Evolutionary conservation across 2,329 filamentous ascomycete species (phyloP).

Genomic region (Ophiosphaerella narmari): DNA sequence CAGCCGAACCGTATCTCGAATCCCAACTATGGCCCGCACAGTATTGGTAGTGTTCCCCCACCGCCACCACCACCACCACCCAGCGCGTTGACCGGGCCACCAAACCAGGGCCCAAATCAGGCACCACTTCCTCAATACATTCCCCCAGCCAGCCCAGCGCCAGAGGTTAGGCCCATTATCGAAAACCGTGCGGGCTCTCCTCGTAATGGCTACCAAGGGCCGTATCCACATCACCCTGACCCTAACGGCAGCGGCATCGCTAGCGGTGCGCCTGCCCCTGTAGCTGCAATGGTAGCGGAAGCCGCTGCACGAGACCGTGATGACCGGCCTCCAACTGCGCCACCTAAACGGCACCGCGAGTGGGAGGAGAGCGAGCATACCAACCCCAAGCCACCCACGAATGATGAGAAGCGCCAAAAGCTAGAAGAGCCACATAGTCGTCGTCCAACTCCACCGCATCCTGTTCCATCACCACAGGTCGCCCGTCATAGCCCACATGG

Average conservation of each 20-base stretch:
- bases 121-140: slow-evolving; percentile 69
- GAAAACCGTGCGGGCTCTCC: slow-evolving; percentile 92
- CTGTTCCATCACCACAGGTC: slow-evolving; percentile 57
- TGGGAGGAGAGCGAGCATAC: slow-evolving; percentile 81
- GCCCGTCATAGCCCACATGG: slow-evolving; percentile 78
- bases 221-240: slow-evolving; percentile 77
- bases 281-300: slow-evolving; percentile 69
- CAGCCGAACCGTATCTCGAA: slow-evolving; percentile 55
- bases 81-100: slow-evolving; percentile 54
- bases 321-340: slow-evolving; percentile 73
- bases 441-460: slow-evolving; percentile 58
- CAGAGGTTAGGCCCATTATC: slow-evolving; percentile 79
- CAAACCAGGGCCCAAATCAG: slow-evolving; percentile 53
- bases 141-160: slow-evolving; percentile 75
- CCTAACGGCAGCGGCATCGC: slow-evolving; percentile 65
- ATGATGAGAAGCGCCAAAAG: slow-evolving; percentile 83
- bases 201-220: slow-evolving; percentile 82
- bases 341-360: slow-evolving; percentile 82
- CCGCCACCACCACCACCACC: slow-evolving; percentile 65
- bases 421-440: slow-evolving; percentile 84
- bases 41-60: slow-evolving; percentile 48
- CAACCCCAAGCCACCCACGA: slow-evolving; percentile 79
- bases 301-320: slow-evolving; percentile 68
- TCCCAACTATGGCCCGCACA: slow-evolving; percentile 53
- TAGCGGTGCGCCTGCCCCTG: slow-evolving; percentile 68